Evolutionary conservation across 306 rosid genomes (phyloP).

Genomic region (Castanospermum australe): DNA sequence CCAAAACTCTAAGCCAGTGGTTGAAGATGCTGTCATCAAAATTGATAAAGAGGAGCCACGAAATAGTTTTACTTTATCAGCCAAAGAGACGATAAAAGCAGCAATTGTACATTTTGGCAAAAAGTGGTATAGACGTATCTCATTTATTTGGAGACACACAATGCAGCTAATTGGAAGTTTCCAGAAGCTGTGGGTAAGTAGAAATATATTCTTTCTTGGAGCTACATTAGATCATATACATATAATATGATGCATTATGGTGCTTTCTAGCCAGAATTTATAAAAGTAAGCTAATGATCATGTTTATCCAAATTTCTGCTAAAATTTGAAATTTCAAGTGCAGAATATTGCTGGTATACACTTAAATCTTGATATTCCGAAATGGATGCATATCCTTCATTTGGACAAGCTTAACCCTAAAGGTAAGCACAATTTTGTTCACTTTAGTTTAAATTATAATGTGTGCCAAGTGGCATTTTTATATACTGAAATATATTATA

Average conservation of each 20-base stretch:
- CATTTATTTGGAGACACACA: slow-evolving; percentile 70
- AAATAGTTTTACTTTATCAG: slow-evolving; percentile 56
- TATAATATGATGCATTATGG: neutral
- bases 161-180: slow-evolving; percentile 54
- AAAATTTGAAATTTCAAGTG: slow-evolving; percentile 39
- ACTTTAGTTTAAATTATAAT: neutral
- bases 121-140: slow-evolving; percentile 77
- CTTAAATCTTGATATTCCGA: slow-evolving; percentile 83
- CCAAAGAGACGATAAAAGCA: slow-evolving; percentile 78
- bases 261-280: neutral
- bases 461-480: neutral
- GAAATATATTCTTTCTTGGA: slow-evolving; percentile 14
- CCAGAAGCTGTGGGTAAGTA: slow-evolving; percentile 85
- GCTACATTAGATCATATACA: slow-evolving; percentile 9
- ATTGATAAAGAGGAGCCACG: slow-evolving; percentile 62
- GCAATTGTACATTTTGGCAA: slow-evolving; percentile 62
- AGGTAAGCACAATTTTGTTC: slow-evolving; percentile 49
- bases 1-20: slow-evolving; percentile 45
- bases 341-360: slow-evolving; percentile 85
- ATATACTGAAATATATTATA: neutral
- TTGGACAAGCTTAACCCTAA: slow-evolving; percentile 69
- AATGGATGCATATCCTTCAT: slow-evolving; percentile 86
- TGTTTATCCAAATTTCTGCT: slow-evolving; percentile 22
- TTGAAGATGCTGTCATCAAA: slow-evolving; percentile 57
- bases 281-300: neutral